A percentile compares a stretch with the other conserved stretches of the same genome.
These are phyloP conservation scores for Aphanomyces astaci DNA, from an alignment of 352 stramenopile genomes.

Conservation along the genomic window DNA sequence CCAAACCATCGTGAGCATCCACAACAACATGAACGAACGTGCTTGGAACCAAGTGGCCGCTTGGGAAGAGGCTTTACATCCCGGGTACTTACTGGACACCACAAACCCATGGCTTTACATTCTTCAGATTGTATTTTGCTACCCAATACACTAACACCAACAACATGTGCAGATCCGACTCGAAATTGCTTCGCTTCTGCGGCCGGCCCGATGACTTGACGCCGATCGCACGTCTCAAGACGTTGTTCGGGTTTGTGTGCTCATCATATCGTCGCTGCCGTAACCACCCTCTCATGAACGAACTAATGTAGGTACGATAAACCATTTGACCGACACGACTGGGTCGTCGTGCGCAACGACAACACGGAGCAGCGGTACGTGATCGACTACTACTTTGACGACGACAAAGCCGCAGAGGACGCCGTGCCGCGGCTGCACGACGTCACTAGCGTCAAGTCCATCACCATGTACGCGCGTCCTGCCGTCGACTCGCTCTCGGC, in stretches of 20 bases:
- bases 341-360: constrained; percentile 37
- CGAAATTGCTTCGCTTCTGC: constrained; percentile 95
- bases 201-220: constrained; percentile 94
- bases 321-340: constrained; percentile 93
- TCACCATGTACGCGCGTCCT: constrained; percentile 82
- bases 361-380: constrained; percentile 89
- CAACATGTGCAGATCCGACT: constrained; percentile 34
- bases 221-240: constrained; percentile 91
- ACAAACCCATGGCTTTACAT: neutral
- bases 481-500: constrained; percentile 65
- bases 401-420: constrained; percentile 70
- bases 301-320: constrained; percentile 46
- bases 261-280: neutral
- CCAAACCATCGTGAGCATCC: constrained; percentile 94
- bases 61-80: constrained; percentile 92
- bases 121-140: too few species aligned
- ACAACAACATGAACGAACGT: constrained; percentile 99
- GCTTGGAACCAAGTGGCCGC: constrained; percentile 96
- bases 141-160: too few species aligned
- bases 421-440: constrained; percentile 80
- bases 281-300: too few species aligned
- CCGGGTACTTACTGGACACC: constrained; percentile 27
- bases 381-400: constrained; percentile 98
- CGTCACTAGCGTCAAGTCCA: constrained; percentile 74
- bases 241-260: constrained; percentile 42